Base-by-base conservation (phyloP, 257 asterid species). In the Capsicum baccatum region DNA sequence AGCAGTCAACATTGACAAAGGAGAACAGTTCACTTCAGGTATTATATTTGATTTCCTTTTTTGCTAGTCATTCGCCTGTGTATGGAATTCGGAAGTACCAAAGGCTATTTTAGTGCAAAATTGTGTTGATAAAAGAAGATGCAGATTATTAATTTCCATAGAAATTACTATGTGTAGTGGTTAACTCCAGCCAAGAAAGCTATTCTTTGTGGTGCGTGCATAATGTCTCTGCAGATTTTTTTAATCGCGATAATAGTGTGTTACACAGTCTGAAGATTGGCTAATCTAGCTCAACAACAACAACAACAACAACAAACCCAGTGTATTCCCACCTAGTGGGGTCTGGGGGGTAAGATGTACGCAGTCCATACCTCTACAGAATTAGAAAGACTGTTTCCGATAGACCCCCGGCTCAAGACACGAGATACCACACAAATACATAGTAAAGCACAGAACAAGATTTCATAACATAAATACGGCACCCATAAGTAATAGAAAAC, bases 11-110 rank as follows among this genome's bases (percentile, higher is more conserved):
- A 91, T 94, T 85, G 35, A 16, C 47, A 91, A 91, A 90, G 94
- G 95, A 84, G 94, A 94, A 76, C 97, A 94, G 21, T 86, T 88
- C 79, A 83, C 84, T 89, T 89, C 94, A 91, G 95, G 98, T 94
- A 44, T 14, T 54, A 8, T 52, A 26, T 54, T 78, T 26, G 64
- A 54, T 9, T 78, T 54, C 26, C 26, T 26, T 2, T 71, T 14
- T 54, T 26, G 9, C 19, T 78, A 54, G 50, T 78, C 64, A 78
- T 14, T 54, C 62, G 42, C 79, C 7, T 69, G 55, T 69, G 55
- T 13, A 74, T 14, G 8, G 16, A 14, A 78, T 78, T 76, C 64
- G 33, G 50, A 26, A 52, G 50, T 33, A 54, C 63, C 64, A 52
- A 52, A 76, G 26, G 14, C 64, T 50, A 47, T 19, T 74, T 44